Evolutionary conservation across 2,329 filamentous ascomycete genomes (phyloP).

Genomic region (Diaporthe vexans): DNA sequence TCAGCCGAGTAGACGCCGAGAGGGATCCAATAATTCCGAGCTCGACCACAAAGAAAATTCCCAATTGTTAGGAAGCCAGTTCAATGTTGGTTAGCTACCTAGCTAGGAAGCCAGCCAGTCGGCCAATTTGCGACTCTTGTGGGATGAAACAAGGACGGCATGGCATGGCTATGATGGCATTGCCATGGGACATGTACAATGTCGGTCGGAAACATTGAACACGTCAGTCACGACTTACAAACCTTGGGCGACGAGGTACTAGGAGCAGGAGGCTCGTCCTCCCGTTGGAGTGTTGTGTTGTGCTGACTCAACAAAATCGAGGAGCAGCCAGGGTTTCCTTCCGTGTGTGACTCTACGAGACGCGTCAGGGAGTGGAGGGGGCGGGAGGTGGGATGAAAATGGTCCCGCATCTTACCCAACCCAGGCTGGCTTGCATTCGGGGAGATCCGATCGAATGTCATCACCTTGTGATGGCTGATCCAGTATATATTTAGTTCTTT

Average conservation of each 20-base stretch:
- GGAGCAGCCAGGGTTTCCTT: background rate
- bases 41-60: too few relatives aligned
- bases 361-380: background rate
- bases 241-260: slow-evolving; percentile 10
- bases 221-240: slow-evolving; percentile 2
- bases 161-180: background rate
- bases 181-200: too few relatives aligned
- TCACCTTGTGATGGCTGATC: background rate
- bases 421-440: background rate
- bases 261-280: background rate
- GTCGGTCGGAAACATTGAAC: background rate
- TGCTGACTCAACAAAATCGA: slow-evolving; percentile 2
- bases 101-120: too few relatives aligned
- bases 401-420: background rate
- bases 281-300: background rate
- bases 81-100: too few relatives aligned
- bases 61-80: too few relatives aligned
- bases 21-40: too few relatives aligned
- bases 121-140: background rate
- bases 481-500: background rate
- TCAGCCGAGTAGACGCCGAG: slow-evolving; percentile 29
- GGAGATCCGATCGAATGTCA: slow-evolving; percentile 23
- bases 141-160: background rate
- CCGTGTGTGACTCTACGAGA: background rate
- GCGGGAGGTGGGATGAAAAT: background rate